Base-by-base conservation (phyloP, 2,329 filamentous ascomycete genomes). In the Sporothrix sp. region DNA sequence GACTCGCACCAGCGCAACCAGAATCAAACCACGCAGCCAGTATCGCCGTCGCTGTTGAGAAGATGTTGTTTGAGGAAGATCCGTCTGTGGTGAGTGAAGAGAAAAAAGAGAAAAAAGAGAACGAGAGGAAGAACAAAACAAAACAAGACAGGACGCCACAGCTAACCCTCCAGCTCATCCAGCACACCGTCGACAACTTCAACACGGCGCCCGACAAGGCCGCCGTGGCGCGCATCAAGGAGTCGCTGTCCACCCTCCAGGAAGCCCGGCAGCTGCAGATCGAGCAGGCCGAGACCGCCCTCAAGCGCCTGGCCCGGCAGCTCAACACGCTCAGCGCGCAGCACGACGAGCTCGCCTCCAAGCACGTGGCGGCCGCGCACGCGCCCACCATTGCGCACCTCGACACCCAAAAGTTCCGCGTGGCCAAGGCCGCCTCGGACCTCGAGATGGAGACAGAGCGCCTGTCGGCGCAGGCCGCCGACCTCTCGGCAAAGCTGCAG, bases 51-150 rank as follows among this genome's bases (percentile, higher is more conserved):
- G n/a, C n/a, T n/a, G n/a, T n/a, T n/a, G n/a, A n/a, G n/a, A n/a
- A n/a, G n/a, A 96, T 97, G 85, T 77, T 96, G 65, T 87, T 97
- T 70, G 87, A 95, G 69, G 90, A 96, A 71, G 87, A 93, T 66
- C 91, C 90, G 58, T 86, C 86, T 39, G 84, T 83, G 39, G 88
- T 94, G 79, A 54, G 79, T 64, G 18, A 6, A 38, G 21, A 35
- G 1, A n/a, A 13, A 18, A 38, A 37, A 20, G 20, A 10, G 28
- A 27, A 33, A 2, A n/a, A 30, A 13, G 27, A 33, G 14, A 13
- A 11, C 9, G 14, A 39, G 7, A 23, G 5, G 30, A 33, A 14
- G n/a, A 4, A 16, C 8, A 14, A 2, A n/a, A n/a, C n/a, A n/a
- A n/a, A n/a, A n/a, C n/a, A n/a, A n/a, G n/a, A n/a, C n/a, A n/a